phyloP scores from a whole-genome alignment of 202 grass and related monocot species.

The Miscanthus sacchariflorus region DNA sequence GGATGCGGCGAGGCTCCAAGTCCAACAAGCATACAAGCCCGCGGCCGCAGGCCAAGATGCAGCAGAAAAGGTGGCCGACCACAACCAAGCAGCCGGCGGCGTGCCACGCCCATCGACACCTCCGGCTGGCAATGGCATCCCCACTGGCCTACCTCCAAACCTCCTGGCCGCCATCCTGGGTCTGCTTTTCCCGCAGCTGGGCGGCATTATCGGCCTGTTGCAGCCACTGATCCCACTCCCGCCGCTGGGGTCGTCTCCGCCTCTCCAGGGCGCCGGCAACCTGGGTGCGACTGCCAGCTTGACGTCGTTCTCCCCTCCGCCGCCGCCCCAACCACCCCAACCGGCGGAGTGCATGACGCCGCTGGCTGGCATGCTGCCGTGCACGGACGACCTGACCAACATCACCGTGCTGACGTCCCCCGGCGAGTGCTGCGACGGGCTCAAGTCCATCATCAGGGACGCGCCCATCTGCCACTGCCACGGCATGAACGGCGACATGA shows the following conservation, averaged over 20 bases:
- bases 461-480: constrained; percentile 48
- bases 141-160: neutral
- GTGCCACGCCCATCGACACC: neutral
- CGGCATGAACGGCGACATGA: constrained; percentile 26
- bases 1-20: neutral
- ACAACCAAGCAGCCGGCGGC: neutral
- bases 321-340: no score
- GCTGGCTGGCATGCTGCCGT: no score
- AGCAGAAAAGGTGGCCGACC: neutral
- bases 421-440: constrained; percentile 28
- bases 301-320: no score
- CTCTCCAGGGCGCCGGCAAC: neutral
- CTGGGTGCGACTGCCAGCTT: neutral
- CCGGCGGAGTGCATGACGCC: no score
- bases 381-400: no score
- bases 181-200: neutral
- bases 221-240: constrained; percentile 6
- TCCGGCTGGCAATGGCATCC: neutral
- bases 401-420: constrained; percentile 25
- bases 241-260: neutral
- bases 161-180: neutral
- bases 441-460: neutral
- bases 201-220: neutral
- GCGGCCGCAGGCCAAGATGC: neutral
- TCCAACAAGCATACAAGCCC: neutral